phyloP scores from a whole-genome alignment of 176 grass and related monocot species.

The Lolium multiflorum region DNA sequence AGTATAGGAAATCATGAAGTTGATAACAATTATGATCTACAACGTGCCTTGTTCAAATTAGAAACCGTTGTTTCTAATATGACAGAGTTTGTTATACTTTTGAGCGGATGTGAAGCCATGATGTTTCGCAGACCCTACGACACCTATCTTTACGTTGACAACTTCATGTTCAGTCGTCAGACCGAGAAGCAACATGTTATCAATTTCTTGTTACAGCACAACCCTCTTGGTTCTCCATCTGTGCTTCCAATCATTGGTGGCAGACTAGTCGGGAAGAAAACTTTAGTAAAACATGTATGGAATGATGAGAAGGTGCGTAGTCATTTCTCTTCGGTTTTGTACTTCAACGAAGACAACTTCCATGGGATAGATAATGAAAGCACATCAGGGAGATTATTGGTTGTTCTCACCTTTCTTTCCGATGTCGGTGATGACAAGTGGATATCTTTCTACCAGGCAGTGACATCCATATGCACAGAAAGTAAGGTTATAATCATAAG shows the following conservation, averaged over 20 bases:
- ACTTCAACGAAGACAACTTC: constrained; percentile 12
- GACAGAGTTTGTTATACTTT: constrained; percentile 16
- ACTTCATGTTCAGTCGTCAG: constrained; percentile 3
- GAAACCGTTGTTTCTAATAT: not conserved
- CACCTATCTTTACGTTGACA: constrained; percentile 8
- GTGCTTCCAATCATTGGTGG: constrained; percentile 13
- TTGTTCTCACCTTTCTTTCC: constrained; percentile 2
- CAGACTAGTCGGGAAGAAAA: constrained; percentile 22
- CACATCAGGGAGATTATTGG: not conserved
- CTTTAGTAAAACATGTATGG: constrained; percentile 1
- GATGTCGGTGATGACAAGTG: not conserved
- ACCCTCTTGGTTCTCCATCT: not conserved
- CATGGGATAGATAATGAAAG: not conserved
- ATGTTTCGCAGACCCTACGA: constrained; percentile 8
- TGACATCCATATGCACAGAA: not conserved
- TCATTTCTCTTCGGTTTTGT: not conserved
- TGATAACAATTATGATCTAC: not conserved
- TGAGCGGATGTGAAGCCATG: constrained; percentile 20
- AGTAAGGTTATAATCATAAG: constrained; percentile 12
- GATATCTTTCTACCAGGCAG: not conserved
- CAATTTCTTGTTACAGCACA: not conserved
- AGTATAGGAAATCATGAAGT: not conserved
- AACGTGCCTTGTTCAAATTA: not conserved
- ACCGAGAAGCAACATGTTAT: constrained; percentile 13
- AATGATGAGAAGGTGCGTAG: constrained; percentile 14